phyloP scores from a whole-genome alignment of 208 protist species.

The Leishmania aethiopica region DNA sequence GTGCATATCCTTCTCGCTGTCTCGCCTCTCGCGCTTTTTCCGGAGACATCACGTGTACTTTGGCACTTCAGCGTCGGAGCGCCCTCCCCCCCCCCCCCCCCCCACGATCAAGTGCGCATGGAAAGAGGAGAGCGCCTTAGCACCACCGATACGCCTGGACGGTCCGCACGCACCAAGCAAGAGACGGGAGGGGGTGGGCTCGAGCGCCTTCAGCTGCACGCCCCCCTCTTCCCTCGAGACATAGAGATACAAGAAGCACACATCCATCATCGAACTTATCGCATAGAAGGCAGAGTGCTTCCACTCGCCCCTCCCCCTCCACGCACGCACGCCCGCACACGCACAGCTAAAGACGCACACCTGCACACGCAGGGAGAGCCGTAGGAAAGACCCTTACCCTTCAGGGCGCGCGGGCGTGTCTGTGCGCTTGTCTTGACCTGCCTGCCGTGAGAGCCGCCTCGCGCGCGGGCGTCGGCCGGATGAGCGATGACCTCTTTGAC shows the following conservation, averaged over 20 bases:
- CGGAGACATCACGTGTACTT: background rate
- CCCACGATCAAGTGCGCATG: background rate
- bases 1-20: background rate
- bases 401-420: background rate
- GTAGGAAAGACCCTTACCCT: background rate
- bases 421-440: too few species aligned
- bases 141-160: background rate
- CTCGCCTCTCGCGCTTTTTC: background rate
- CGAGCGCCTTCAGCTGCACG: background rate
- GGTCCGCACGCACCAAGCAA: background rate
- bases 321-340: too few species aligned
- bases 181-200: background rate
- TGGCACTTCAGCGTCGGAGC: background rate
- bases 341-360: background rate
- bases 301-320: background rate
- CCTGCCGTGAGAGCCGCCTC: background rate
- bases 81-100: too few species aligned
- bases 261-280: background rate
- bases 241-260: background rate
- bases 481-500: constrained; percentile 71
- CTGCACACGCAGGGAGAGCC: background rate
- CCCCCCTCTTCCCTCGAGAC: background rate
- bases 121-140: background rate
- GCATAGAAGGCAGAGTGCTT: background rate
- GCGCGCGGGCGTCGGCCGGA: background rate